Conservation (phyloP, 306 rosid species). For the Prunus mongolica region DNA sequence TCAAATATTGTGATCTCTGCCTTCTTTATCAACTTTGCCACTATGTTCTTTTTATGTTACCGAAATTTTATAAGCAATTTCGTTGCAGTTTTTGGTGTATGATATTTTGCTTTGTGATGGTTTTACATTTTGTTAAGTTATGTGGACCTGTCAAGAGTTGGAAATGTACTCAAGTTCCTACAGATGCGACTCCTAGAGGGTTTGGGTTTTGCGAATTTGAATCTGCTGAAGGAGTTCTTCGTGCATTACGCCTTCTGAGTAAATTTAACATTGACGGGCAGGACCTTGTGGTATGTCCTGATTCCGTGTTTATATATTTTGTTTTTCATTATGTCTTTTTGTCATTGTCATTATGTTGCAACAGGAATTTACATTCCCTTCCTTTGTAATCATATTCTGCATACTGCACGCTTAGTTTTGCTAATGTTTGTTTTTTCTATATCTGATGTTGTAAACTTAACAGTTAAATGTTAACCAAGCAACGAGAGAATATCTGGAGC, state of each 20-base stretch:
- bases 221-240: conserved; percentile 95
- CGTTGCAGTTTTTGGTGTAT: conserved; percentile 1
- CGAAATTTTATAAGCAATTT: background rate
- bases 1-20: background rate
- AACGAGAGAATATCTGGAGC: conserved; percentile 63
- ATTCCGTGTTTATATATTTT: conserved; percentile 1
- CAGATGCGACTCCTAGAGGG: conserved; percentile 80
- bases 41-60: background rate
- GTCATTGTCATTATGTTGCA: background rate
- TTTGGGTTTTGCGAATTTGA: conserved; percentile 98
- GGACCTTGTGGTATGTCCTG: conserved; percentile 70
- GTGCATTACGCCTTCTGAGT: conserved; percentile 83
- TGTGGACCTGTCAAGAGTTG: conserved; percentile 97
- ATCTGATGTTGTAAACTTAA: conserved; percentile 20
- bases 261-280: conserved; percentile 91
- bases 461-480: conserved; percentile 77
- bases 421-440: background rate
- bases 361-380: background rate
- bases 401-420: background rate
- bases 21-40: background rate
- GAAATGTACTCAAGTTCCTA: conserved; percentile 89
- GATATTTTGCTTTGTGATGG: conserved; percentile 4
- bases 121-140: conserved; percentile 42
- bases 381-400: background rate
- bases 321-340: background rate